A percentile compares a stretch with the other conserved stretches of the same genome.
phyloP scores from a whole-genome alignment of 225 moss, liverwort and hornwort species.

The Lunularia cruciata region DNA sequence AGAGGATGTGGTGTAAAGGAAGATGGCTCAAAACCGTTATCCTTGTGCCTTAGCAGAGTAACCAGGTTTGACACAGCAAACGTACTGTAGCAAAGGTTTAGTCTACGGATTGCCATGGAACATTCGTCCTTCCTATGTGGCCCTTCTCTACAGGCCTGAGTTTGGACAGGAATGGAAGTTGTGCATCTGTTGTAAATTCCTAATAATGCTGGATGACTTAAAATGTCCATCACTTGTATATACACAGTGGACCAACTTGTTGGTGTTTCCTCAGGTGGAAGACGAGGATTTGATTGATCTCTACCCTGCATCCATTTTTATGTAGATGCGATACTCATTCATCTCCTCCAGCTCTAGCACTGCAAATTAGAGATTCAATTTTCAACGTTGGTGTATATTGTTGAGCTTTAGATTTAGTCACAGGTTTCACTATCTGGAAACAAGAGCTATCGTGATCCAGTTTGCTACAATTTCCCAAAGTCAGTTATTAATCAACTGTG shows the following conservation, averaged over 20 bases:
- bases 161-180: not conserved
- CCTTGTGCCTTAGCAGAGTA: constrained; percentile 23
- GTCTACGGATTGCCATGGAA: constrained; percentile 13
- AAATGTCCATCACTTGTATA: constrained; percentile 14
- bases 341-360: too few species aligned
- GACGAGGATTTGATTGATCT: too few species aligned
- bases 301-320: too few species aligned
- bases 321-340: too few species aligned
- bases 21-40: constrained; percentile 7
- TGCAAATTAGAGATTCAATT: too few species aligned
- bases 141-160: not conserved
- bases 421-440: too few species aligned
- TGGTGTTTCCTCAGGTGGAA: constrained; percentile 6
- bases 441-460: too few species aligned
- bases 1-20: constrained; percentile 18
- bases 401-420: too few species aligned
- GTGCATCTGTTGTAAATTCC: constrained; percentile 28
- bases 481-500: too few species aligned
- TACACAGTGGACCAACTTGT: constrained; percentile 8
- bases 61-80: constrained; percentile 12
- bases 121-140: constrained; percentile 4
- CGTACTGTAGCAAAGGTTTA: constrained; percentile 1
- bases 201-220: constrained; percentile 23
- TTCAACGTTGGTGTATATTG: too few species aligned
- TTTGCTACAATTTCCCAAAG: too few species aligned